Evolutionary conservation across 108 stramenopile species (phyloP).

Genomic region (Cyclotella atomus): DNA sequence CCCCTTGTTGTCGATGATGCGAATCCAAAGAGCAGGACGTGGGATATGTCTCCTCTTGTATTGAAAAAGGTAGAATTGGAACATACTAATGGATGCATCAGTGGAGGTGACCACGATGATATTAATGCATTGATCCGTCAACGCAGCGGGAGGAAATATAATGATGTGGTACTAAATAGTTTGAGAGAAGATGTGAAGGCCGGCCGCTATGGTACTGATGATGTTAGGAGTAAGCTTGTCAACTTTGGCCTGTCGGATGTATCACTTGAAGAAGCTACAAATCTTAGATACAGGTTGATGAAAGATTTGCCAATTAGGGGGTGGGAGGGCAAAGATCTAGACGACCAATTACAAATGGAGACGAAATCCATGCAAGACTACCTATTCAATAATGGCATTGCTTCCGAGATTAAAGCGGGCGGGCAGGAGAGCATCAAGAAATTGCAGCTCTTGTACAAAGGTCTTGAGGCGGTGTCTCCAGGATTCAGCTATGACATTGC

Average conservation of each 20-base stretch:
- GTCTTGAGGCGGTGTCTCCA: neutral
- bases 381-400: neutral
- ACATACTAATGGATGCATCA: neutral
- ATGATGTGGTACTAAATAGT: neutral
- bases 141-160: neutral
- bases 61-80: neutral
- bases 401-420: neutral
- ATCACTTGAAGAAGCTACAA: conserved; percentile 2
- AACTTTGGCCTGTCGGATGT: neutral
- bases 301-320: conserved; percentile 10
- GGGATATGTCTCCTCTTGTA: neutral
- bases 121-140: neutral
- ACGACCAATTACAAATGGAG: neutral
- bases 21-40: neutral
- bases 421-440: neutral
- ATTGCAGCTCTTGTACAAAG: neutral
- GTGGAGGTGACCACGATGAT: neutral
- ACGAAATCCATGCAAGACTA: neutral
- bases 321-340: neutral
- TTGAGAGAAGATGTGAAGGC: neutral
- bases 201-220: neutral
- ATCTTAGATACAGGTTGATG: neutral
- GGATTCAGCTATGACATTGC: conserved; percentile 1
- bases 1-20: neutral
- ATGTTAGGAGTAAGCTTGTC: neutral